Base-by-base conservation (phyloP, 225 moss, liverwort and hornwort species). In the Polytrichum commune region DNA sequence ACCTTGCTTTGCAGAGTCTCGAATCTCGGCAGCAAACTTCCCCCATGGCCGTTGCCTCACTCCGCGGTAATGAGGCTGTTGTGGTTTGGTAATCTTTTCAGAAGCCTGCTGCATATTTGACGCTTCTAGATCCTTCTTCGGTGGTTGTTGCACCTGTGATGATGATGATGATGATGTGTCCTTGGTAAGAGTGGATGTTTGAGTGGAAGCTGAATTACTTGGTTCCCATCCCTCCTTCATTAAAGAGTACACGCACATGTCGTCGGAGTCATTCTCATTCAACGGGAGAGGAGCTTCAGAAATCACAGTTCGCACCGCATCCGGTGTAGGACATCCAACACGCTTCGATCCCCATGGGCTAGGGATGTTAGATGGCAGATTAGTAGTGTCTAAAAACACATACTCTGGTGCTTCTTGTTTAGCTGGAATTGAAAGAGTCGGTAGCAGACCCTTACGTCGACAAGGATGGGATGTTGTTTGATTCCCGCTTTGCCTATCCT, bases 31-130 rank as follows among this genome's bases (percentile, higher is more conserved):
- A 8, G 85, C 88, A 53, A 80, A 89, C 56, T 89, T 88, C 2
- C 88, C 88, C 88, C 88, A 89, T 0, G 88, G 85, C 5, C 88
- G 75, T 77, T 89, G 86, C 29, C 88, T 75, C 30, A 89, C 88
- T 23, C 88, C 88, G 72, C 85, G 73, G 76, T 78, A 89, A 76
- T 89, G 87, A 13, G 81, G 87, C 63, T 77, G 81, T 63, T 73
- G 66, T 18, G 55, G 26, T 53, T 65, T 29, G 20, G 72, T 27
- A 35, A 61, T 64, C 24, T 70, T 79, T 22, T 79, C 66, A 18
- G 18, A 63, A 33, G 68, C 79, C 72, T 67, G 54, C 78, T 76
- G 72, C 29, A 63, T 5, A 16, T 68, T 68, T 7, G 71, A 69
- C 29, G 28, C 10, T 27, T 70, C 4, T 23, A 0, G 0, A 5